Evolutionary conservation across 2,329 filamentous ascomycete species (phyloP).

Genomic region (Graphilbum ipis-grandicollis): DNA sequence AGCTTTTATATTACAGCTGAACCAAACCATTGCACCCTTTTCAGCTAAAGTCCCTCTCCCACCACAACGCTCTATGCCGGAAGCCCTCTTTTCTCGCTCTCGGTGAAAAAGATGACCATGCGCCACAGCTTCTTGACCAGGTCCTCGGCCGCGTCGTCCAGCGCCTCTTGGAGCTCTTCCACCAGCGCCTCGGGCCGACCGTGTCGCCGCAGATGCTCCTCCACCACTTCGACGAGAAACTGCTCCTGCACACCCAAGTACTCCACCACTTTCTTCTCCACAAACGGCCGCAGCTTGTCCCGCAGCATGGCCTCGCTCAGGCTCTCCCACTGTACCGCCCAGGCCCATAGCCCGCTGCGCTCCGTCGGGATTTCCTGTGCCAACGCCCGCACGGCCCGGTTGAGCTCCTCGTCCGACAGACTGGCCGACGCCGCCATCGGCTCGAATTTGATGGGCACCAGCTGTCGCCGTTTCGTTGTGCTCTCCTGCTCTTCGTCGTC

Average conservation of each 20-base stretch:
- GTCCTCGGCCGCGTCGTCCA: constrained; percentile 89
- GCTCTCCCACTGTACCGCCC: constrained; percentile 83
- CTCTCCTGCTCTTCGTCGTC: constrained; percentile 81
- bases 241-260: constrained; percentile 93
- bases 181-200: constrained; percentile 64
- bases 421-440: constrained; percentile 44
- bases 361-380: constrained; percentile 82
- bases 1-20: too few species aligned
- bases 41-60: background rate
- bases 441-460: constrained; percentile 72
- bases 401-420: constrained; percentile 75
- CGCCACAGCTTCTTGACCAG: constrained; percentile 95
- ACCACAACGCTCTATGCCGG: constrained; percentile 32
- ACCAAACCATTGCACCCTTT: too few species aligned
- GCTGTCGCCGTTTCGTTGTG: constrained; percentile 49
- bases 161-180: constrained; percentile 69
- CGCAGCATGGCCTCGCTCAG: constrained; percentile 66
- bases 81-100: constrained; percentile 79
- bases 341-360: constrained; percentile 77
- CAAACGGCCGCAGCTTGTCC: constrained; percentile 82
- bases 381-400: constrained; percentile 62
- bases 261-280: constrained; percentile 96
- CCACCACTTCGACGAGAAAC: constrained; percentile 81
- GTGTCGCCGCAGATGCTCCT: constrained; percentile 66
- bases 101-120: constrained; percentile 95